Conservation (phyloP, 345 rosid species). For the Salix udensis region DNA sequence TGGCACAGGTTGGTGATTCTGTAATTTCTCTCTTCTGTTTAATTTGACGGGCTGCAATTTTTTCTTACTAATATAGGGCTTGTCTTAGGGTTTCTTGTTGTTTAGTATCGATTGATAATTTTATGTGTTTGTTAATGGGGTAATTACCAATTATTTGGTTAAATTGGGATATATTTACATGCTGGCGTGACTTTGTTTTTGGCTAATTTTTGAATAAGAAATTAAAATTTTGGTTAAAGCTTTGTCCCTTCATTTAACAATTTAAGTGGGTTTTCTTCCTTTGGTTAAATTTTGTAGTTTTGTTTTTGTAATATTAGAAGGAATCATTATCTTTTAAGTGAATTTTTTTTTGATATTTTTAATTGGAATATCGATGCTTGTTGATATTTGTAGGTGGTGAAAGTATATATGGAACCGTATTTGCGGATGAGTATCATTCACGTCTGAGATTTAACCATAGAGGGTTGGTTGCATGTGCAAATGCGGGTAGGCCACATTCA, state of each 20-base stretch:
- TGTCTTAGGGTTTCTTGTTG: neutral
- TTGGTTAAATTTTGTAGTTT: neutral
- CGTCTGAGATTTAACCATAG: slow-evolving; percentile 87
- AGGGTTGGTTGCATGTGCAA: slow-evolving; percentile 88
- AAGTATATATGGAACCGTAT: slow-evolving; percentile 68
- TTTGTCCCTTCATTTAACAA: neutral
- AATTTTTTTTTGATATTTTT: neutral
- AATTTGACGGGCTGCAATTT: neutral
- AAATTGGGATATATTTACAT: neutral
- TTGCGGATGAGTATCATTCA: slow-evolving; percentile 82
- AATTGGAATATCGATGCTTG: neutral
- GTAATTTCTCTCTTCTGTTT: neutral
- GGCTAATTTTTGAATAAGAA: neutral
- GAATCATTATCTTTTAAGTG: neutral
- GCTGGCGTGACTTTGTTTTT: neutral
- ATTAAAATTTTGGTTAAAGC: neutral
- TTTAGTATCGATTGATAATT: neutral
- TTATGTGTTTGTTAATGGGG: neutral
- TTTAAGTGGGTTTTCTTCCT: neutral
- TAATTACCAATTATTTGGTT: neutral
- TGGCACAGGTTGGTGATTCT: slow-evolving; percentile 57
- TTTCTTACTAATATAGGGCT: neutral
- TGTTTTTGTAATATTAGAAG: neutral
- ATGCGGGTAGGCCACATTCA: slow-evolving; percentile 72
- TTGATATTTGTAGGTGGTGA: slow-evolving; percentile 57